Conservation (phyloP, 164 flowering plant species). For the Stephania japonica region DNA sequence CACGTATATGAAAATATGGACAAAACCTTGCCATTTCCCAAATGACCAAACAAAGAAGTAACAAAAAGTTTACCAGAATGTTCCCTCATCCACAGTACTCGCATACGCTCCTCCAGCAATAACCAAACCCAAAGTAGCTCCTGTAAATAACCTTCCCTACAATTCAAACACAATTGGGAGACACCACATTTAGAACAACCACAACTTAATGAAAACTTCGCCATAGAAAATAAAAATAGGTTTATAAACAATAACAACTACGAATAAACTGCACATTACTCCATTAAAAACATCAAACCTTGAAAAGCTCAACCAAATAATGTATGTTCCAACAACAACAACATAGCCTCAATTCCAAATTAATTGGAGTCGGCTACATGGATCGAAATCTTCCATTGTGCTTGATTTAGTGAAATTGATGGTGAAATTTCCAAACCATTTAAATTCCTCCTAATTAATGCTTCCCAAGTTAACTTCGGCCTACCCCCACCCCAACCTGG, state of each 20-base stretch:
- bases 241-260: not conserved
- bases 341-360: too few species aligned
- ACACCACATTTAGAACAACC: not conserved
- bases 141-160: conserved; percentile 82
- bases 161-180: conserved; percentile 13
- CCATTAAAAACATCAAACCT: too few species aligned
- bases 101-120: conserved; percentile 97
- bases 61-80: conserved; percentile 67
- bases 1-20: not conserved
- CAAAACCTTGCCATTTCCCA: too few species aligned
- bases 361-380: too few species aligned
- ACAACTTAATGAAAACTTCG: not conserved
- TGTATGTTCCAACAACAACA: too few species aligned
- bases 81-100: conserved; percentile 96
- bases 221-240: not conserved
- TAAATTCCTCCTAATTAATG: too few species aligned
- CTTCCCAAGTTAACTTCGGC: too few species aligned
- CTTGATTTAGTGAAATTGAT: too few species aligned
- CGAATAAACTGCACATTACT: not conserved
- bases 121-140: conserved; percentile 64
- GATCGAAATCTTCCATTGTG: too few species aligned
- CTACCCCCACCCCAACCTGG: too few species aligned
- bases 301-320: too few species aligned
- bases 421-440: too few species aligned
- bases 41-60: not conserved